Conservation (phyloP, 1,284 basidiomycete species). For the Fomitopsis pinicola region DNA sequence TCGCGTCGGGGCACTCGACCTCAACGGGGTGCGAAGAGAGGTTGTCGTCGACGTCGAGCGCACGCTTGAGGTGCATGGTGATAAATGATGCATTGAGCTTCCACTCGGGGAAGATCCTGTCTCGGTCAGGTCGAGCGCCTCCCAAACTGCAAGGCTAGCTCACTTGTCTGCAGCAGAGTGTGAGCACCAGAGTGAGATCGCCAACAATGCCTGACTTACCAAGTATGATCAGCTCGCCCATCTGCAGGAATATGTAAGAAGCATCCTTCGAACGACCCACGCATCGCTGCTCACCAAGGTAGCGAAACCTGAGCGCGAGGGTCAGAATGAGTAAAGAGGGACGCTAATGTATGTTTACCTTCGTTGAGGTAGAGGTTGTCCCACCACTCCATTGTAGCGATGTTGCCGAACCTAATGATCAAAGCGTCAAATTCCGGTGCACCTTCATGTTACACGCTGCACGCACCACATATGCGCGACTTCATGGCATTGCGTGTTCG, state of each 20-base stretch:
- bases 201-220: conserved; percentile 39
- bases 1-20: conserved; percentile 86
- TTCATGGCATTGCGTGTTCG: conserved; percentile 80
- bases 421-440: not conserved
- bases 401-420: conserved; percentile 73
- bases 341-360: conserved; percentile 33
- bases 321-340: not conserved
- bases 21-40: conserved; percentile 95
- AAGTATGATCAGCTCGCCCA: conserved; percentile 90
- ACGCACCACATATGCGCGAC: conserved; percentile 81
- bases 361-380: conserved; percentile 85
- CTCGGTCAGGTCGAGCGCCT: not conserved
- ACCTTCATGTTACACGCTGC: not conserved
- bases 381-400: conserved; percentile 95
- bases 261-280: not conserved
- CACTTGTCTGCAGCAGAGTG: conserved; percentile 41
- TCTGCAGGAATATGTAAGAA: conserved; percentile 33
- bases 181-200: not conserved
- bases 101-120: conserved; percentile 76
- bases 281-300: conserved; percentile 45
- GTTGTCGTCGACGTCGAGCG: conserved; percentile 86
- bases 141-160: conserved; percentile 4
- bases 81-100: conserved; percentile 71
- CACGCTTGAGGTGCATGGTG: conserved; percentile 57
- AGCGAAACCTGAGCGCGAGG: conserved; percentile 67